These are phyloP conservation scores for Poa annua DNA, from an alignment of 176 grass and related monocot species.

Conservation along the genomic window DNA sequence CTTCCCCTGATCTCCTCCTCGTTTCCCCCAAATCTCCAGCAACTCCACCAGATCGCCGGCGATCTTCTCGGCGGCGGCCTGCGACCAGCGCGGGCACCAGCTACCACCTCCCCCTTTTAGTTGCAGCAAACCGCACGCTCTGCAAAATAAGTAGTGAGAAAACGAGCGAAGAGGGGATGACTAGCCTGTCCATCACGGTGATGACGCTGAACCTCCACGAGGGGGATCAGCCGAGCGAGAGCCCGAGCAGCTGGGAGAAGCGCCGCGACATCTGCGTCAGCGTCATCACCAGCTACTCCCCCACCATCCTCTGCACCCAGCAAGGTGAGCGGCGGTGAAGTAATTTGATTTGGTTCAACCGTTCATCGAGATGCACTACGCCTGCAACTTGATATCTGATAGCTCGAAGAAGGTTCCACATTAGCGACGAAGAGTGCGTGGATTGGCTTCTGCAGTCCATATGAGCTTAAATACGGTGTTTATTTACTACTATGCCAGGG, in stretches of 20 bases:
- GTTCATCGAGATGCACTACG: constrained; percentile 18
- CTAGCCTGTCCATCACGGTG: constrained; percentile 80
- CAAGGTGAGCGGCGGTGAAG: constrained; percentile 57
- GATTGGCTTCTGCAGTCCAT: background rate
- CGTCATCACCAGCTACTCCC: constrained; percentile 93
- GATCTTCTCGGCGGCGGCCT: background rate
- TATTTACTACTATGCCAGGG: background rate
- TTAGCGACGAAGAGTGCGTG: background rate
- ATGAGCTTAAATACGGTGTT: background rate
- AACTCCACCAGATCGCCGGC: constrained; percentile 24
- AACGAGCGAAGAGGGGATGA: constrained; percentile 53
- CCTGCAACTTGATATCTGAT: constrained; percentile 6
- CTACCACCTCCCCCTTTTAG: background rate
- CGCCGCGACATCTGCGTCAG: constrained; percentile 91
- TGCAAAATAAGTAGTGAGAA: constrained; percentile 15
- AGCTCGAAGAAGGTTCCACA: background rate
- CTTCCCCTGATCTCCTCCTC: background rate
- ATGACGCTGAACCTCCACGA: constrained; percentile 93
- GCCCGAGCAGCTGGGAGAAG: constrained; percentile 88
- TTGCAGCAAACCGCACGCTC: background rate
- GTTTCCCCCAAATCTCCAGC: constrained; percentile 32
- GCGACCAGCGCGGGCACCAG: background rate
- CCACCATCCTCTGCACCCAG: constrained; percentile 91
- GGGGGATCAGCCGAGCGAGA: constrained; percentile 74
- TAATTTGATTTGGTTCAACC: constrained; percentile 31